Conservation (phyloP, 2,329 filamentous ascomycete species). For the Xylariales sp. region DNA sequence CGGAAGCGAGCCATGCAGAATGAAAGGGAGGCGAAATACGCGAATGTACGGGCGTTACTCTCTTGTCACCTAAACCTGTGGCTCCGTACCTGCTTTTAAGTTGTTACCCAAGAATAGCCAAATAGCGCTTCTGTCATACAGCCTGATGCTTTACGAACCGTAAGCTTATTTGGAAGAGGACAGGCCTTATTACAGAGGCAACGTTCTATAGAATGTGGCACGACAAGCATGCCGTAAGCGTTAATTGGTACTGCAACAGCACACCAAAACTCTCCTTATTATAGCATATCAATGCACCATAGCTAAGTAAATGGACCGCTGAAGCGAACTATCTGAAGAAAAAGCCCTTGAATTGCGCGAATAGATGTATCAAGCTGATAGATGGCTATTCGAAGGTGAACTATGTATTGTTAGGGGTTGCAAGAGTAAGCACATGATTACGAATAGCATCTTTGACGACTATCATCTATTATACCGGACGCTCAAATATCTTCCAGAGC, state of each 20-base stretch:
- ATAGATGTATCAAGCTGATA: background rate
- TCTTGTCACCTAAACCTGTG: background rate
- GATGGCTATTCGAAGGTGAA: background rate
- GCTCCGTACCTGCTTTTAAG: background rate
- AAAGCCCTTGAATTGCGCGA: background rate
- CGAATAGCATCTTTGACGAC: background rate
- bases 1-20: no score
- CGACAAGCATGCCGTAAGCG: background rate
- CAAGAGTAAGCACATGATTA: background rate
- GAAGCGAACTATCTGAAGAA: background rate
- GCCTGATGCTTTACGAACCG: background rate
- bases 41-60: background rate
- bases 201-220: background rate
- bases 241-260: background rate
- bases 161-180: no score
- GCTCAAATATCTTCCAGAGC: no score
- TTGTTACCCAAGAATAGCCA: background rate
- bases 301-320: background rate
- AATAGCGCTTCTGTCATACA: background rate
- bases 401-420: background rate
- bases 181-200: background rate
- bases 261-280: background rate
- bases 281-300: no score
- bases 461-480: background rate
- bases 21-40: background rate